phyloP scores from a whole-genome alignment of 2,329 filamentous ascomycete genomes.

The Aspergillus felis region DNA sequence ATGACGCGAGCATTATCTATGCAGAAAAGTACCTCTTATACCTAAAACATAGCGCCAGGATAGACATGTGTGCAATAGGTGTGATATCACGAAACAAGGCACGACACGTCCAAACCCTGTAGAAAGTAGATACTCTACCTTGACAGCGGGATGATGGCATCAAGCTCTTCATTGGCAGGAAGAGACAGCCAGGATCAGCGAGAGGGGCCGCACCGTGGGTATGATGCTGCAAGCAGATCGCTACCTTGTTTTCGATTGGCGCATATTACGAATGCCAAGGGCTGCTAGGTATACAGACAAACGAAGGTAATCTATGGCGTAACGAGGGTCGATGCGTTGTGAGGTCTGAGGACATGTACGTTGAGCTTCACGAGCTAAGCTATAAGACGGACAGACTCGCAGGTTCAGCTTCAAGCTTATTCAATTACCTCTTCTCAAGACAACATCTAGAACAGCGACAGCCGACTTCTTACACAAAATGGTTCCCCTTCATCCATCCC shows the following conservation, averaged over 20 bases:
- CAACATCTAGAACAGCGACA: neutral
- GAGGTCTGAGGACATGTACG: neutral
- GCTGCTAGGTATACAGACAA: neutral
- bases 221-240: neutral
- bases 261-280: neutral
- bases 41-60: too few relatives aligned
- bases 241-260: neutral
- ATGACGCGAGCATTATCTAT: neutral
- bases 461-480: neutral
- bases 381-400: neutral
- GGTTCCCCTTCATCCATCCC: neutral
- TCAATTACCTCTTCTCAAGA: neutral
- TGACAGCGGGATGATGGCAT: neutral
- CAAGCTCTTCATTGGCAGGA: neutral
- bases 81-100: neutral
- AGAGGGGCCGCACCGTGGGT: neutral
- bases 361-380: neutral
- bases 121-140: neutral
- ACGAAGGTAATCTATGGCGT: neutral
- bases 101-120: neutral
- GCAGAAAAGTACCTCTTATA: neutral
- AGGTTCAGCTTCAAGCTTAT: neutral
- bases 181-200: neutral
- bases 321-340: neutral
- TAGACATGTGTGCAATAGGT: too few relatives aligned